phyloP scores from a whole-genome alignment of 1,284 basidiomycete species.

The Apiotrichum sp. region DNA sequence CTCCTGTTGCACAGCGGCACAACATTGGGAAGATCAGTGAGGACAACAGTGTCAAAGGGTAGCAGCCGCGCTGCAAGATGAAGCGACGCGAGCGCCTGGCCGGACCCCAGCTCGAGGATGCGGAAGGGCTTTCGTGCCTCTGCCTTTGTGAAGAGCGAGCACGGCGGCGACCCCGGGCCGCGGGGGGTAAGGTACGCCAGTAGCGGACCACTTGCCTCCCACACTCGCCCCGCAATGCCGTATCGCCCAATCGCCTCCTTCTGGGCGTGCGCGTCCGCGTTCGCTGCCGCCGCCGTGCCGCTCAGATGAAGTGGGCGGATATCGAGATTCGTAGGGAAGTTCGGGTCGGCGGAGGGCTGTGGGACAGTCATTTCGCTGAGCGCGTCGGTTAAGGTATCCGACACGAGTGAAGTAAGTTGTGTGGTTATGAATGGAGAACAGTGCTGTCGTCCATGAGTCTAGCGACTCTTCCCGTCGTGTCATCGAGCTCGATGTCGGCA shows the following conservation, averaged over 20 bases:
- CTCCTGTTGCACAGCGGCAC: constrained; percentile 34
- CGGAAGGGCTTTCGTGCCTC: constrained; percentile 6
- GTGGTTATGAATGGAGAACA: too few species aligned
- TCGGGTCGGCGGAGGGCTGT: constrained; percentile 28
- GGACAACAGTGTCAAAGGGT: constrained; percentile 23
- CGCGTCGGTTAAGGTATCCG: too few species aligned
- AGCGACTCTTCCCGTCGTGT: too few species aligned
- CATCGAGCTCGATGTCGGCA: too few species aligned
- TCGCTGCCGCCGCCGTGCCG: constrained; percentile 9
- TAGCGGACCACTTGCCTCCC: constrained; percentile 40
- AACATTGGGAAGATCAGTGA: constrained; percentile 42
- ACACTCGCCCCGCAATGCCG: constrained; percentile 45
- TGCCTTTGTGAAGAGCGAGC: constrained; percentile 25
- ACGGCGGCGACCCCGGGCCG: constrained; percentile 30
- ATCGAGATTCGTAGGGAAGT: constrained; percentile 42
- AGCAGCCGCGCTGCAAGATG: constrained; percentile 32
- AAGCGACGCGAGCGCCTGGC: constrained; percentile 39
- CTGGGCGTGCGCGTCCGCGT: constrained; percentile 22
- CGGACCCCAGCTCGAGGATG: constrained; percentile 42
- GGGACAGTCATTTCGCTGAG: neutral
- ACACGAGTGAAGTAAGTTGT: too few species aligned
- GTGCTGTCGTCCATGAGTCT: too few species aligned
- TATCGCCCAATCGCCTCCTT: constrained; percentile 33
- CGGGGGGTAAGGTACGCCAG: constrained; percentile 36
- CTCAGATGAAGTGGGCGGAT: constrained; percentile 30